Evolutionary conservation across 75 land plant genomes (phyloP).

Genomic region (Adiantum capillusveneris): DNA sequence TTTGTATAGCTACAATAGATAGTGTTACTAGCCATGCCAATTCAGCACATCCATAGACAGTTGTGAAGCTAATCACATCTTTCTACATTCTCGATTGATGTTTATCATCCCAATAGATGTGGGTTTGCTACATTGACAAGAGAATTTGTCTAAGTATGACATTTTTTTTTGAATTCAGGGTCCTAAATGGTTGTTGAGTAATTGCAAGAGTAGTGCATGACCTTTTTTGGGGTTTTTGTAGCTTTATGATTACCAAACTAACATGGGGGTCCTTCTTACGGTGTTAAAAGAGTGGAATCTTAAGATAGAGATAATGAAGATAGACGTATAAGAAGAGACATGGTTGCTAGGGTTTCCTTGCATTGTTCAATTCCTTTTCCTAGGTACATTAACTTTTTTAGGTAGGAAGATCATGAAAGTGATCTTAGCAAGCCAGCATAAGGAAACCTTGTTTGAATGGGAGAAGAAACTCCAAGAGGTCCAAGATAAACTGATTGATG

Average conservation of each 20-base stretch:
- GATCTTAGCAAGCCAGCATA: constrained; percentile 42
- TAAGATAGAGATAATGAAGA: constrained; percentile 56
- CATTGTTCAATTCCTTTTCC: too few species aligned
- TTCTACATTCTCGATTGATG: too few species aligned
- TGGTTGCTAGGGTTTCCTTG: constrained; percentile 44
- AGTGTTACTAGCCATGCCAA: too few species aligned
- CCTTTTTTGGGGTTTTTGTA: constrained; percentile 11
- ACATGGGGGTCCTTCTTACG: constrained; percentile 85
- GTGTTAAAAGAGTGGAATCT: constrained; percentile 73
- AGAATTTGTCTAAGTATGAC: too few species aligned
- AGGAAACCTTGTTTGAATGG: constrained; percentile 50
- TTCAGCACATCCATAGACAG: too few species aligned
- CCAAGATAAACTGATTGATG: constrained; percentile 59
- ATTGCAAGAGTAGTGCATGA: too few species aligned
- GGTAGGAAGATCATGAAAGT: constrained; percentile 52
- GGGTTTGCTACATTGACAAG: too few species aligned
- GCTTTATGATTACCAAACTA: constrained; percentile 82
- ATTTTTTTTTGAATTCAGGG: too few species aligned
- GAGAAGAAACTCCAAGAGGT: constrained; percentile 47
- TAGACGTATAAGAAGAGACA: constrained; percentile 28
- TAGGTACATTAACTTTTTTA: not conserved
- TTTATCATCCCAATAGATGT: too few species aligned
- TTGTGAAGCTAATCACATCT: too few species aligned
- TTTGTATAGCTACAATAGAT: too few species aligned
- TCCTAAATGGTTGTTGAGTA: too few species aligned